Evolutionary conservation across 805 yeast species (phyloP).

Genomic region (Sugiyamaella marilandica): DNA sequence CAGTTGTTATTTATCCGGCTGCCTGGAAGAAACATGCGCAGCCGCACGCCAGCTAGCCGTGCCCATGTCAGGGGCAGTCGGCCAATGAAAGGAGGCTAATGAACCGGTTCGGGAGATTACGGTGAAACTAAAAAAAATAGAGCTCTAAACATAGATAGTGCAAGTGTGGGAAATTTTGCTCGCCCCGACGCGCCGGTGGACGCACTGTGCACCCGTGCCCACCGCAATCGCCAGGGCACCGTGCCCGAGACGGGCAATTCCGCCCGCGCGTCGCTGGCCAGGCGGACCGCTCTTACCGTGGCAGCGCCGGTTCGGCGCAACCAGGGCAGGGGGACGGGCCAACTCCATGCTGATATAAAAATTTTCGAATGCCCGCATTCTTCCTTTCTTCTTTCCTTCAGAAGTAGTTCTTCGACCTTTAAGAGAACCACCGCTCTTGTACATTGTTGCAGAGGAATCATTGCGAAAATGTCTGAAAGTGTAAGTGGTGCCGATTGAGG

Average conservation of each 20-base stretch:
- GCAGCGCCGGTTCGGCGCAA: not conserved
- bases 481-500: not conserved
- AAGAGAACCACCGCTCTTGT: not conserved
- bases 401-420: slow-evolving; percentile 2
- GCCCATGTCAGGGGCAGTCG: not conserved
- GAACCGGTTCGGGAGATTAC: not conserved
- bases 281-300: not conserved
- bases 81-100: not conserved
- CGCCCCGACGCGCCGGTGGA: not conserved
- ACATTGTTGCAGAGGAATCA: not conserved
- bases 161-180: not conserved
- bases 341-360: not conserved
- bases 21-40: no score
- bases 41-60: not conserved
- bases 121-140: not conserved
- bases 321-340: not conserved
- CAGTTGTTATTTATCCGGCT: no score
- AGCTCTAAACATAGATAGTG: not conserved
- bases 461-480: slow-evolving; percentile 6
- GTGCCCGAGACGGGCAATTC: not conserved
- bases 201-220: not conserved
- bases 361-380: slow-evolving; percentile 1
- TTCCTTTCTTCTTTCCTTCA: slow-evolving; percentile 2
- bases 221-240: not conserved
- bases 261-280: not conserved